Conservation (phyloP, 176 grass and related monocot species). For the Eleusine coracana region DNA sequence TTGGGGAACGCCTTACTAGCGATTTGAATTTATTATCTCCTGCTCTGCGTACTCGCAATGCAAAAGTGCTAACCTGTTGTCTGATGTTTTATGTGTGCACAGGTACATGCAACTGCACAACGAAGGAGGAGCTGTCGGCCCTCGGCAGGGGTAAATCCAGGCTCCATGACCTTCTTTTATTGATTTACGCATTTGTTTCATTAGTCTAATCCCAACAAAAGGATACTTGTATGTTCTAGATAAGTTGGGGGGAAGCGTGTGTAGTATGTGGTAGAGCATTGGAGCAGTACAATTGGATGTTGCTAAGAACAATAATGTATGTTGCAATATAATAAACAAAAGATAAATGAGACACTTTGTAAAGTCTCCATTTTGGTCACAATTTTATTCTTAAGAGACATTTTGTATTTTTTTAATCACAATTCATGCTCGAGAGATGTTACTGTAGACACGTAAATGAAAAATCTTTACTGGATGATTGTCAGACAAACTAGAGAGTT, state of each 20-base stretch:
- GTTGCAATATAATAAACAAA: too few species aligned
- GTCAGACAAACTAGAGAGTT: too few species aligned
- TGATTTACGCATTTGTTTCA: neutral
- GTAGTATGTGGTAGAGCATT: neutral
- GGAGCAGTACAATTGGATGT: too few species aligned
- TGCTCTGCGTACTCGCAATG: neutral
- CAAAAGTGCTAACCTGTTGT: conserved; percentile 12
- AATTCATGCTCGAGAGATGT: too few species aligned
- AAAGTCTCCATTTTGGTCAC: too few species aligned
- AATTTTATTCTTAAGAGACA: too few species aligned
- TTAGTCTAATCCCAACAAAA: neutral
- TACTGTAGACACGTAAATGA: too few species aligned
- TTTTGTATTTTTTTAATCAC: too few species aligned
- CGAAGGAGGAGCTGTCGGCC: conserved; percentile 78
- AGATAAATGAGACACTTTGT: too few species aligned
- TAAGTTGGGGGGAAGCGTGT: neutral
- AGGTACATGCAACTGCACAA: conserved; percentile 82
- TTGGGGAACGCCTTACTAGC: neutral
- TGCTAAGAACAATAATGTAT: too few species aligned
- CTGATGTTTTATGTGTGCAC: conserved; percentile 49
- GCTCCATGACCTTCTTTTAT: neutral
- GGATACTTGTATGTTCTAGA: neutral
- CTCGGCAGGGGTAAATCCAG: conserved; percentile 81
- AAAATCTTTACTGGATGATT: too few species aligned
- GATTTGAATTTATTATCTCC: conserved; percentile 18